Conservation (phyloP, 2,329 filamentous ascomycete species). For the Lecanosticta acicola region DNA sequence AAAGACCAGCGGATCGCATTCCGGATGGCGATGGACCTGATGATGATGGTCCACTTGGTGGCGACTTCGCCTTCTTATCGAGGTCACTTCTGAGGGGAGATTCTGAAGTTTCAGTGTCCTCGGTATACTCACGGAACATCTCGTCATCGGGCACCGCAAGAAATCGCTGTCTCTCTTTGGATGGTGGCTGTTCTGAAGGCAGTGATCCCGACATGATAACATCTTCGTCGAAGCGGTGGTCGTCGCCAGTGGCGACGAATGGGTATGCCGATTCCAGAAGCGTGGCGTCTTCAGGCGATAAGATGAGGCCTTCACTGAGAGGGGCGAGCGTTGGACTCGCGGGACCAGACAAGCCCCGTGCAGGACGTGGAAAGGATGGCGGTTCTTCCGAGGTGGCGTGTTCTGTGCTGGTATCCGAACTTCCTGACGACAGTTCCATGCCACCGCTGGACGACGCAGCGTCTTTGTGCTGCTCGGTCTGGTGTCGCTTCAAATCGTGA, state of each 20-base stretch:
- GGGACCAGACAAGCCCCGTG: neutral
- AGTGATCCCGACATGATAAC: neutral
- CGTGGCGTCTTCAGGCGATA: neutral
- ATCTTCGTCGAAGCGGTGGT: neutral
- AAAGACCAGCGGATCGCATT: neutral
- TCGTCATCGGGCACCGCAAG: neutral
- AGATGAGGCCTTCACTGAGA: neutral
- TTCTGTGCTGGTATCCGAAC: conserved; percentile 5
- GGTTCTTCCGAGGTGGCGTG: neutral
- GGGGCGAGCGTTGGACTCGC: neutral
- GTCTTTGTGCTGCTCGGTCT: conserved; percentile 22
- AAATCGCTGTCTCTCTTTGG: neutral
- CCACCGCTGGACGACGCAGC: neutral
- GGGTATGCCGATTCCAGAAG: neutral
- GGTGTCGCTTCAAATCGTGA: conserved; percentile 25
- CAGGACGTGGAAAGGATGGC: neutral
- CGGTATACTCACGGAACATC: neutral
- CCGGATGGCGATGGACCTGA: neutral
- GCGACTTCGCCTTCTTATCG: neutral
- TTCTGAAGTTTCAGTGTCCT: neutral
- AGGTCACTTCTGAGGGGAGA: neutral
- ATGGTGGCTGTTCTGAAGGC: neutral
- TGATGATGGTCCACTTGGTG: neutral
- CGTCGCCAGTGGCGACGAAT: neutral
- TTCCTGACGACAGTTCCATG: conserved; percentile 3